A percentile compares a stretch with the other conserved stretches of the same genome.
phyloP scores from a whole-genome alignment of 257 asterid genomes.

The Eustoma russellianum region DNA sequence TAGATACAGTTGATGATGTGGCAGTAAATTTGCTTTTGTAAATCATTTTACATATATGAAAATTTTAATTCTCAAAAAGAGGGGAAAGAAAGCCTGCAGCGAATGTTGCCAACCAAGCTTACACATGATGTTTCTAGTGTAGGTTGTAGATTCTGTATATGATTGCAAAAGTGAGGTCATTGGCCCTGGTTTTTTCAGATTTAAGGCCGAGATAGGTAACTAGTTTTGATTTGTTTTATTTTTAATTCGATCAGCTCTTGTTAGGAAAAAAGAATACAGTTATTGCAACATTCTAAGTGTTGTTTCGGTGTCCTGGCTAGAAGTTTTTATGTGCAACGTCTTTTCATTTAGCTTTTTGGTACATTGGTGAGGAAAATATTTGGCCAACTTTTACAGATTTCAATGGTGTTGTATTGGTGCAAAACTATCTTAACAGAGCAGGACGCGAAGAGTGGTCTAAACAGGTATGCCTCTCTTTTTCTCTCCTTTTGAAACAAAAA shows the following conservation, averaged over 20 bases:
- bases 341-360: background rate
- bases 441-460: conserved; percentile 96
- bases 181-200: conserved; percentile 97
- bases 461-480: conserved; percentile 35
- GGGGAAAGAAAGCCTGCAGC: no score
- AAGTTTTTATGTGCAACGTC: background rate
- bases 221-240: background rate
- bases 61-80: no score
- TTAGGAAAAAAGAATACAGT: background rate
- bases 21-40: no score
- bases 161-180: conserved; percentile 99
- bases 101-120: conserved; percentile 10
- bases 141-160: conserved; percentile 90
- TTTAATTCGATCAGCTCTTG: background rate
- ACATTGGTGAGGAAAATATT: conserved; percentile 8
- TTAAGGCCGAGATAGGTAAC: conserved; percentile 98
- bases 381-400: conserved; percentile 47
- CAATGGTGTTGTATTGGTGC: conserved; percentile 92
- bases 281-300: background rate
- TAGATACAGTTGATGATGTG: background rate
- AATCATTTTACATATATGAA: no score
- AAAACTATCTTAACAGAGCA: conserved; percentile 69
- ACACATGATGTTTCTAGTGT: conserved; percentile 13
- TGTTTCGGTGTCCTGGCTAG: background rate
- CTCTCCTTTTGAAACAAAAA: no score